Evolutionary conservation across 1,284 basidiomycete genomes (phyloP).

Genomic region (Boletus sp.): DNA sequence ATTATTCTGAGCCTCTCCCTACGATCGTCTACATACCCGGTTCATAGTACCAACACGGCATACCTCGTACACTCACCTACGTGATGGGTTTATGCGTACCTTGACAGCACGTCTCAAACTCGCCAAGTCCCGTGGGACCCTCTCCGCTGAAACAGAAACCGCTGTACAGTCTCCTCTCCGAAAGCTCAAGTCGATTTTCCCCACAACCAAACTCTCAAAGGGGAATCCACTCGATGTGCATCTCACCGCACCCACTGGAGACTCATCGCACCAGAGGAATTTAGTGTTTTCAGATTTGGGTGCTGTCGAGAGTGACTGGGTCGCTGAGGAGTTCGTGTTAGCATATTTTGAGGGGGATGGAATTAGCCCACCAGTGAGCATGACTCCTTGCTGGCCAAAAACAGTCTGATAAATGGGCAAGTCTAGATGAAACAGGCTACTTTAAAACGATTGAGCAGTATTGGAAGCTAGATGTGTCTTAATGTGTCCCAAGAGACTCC

Average conservation of each 20-base stretch:
- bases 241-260: constrained; percentile 48
- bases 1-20: constrained; percentile 7
- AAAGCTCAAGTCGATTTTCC: constrained; percentile 72
- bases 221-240: constrained; percentile 66
- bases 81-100: constrained; percentile 82
- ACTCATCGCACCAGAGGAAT: constrained; percentile 44
- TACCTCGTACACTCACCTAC: constrained; percentile 78
- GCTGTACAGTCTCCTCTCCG: constrained; percentile 60
- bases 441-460: constrained; percentile 19
- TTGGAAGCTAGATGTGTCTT: constrained; percentile 16
- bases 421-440: constrained; percentile 43
- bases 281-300: constrained; percentile 73
- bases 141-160: constrained; percentile 56
- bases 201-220: constrained; percentile 62
- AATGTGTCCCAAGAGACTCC: no score
- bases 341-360: constrained; percentile 71
- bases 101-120: constrained; percentile 62
- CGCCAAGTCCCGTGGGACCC: constrained; percentile 46
- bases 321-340: constrained; percentile 66
- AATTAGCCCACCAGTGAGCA: constrained; percentile 66
- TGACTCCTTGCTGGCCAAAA: background rate
- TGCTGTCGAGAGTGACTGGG: constrained; percentile 66
- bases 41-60: constrained; percentile 71
- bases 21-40: background rate
- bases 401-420: background rate